Evolutionary conservation across 1,284 basidiomycete species (phyloP), one percentile per base, ranked within the genome.

Genomic region (Malassezia furfur): DNA sequence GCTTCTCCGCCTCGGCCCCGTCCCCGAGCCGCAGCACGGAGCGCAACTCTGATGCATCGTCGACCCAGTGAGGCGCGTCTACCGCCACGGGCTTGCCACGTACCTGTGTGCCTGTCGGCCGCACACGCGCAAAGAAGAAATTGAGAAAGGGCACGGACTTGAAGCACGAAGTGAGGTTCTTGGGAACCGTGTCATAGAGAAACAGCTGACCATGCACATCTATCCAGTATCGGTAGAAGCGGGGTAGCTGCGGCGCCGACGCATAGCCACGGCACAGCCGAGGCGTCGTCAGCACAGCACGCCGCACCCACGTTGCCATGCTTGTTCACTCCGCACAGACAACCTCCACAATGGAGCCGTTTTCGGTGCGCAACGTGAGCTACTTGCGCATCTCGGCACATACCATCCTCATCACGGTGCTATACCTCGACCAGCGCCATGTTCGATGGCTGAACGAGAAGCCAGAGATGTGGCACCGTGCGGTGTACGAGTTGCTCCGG

Each of bases 341-440:
- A 30, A 12, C 31, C 45, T 47, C 45, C 45, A 47, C 45, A 34
- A 56, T 51, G 54, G 28, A 19, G 41, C 40, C 22, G 17, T 76
- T 70, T 58, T 54, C 65, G 5, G 66, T 68, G 17, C 70, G 72
- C n/a, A 70, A 75, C 48, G 60, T 71, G 28, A 72, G 63, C 48
- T 78, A 77, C 64, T 66, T 78, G 7, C 75, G 76, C 25, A 69
- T 75, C 30, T 73, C 69, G 2, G 66, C 74, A 5, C 63, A 64
- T 21, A 60, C 70, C 8, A 75, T 77, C 9, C 61, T 78, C 0
- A 74, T 72, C 40, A 68, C 72, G 57, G 63, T 75, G 53, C 62
- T 78, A 38, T 76, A 76, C 59, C 63, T 78, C 39, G 77, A 78
- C 56, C 63, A 72, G 9, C 62, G 70, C 15, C 74, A 77, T 48